phyloP scores from a whole-genome alignment of 441 rosid genomes.

The Erodium moschatum region DNA sequence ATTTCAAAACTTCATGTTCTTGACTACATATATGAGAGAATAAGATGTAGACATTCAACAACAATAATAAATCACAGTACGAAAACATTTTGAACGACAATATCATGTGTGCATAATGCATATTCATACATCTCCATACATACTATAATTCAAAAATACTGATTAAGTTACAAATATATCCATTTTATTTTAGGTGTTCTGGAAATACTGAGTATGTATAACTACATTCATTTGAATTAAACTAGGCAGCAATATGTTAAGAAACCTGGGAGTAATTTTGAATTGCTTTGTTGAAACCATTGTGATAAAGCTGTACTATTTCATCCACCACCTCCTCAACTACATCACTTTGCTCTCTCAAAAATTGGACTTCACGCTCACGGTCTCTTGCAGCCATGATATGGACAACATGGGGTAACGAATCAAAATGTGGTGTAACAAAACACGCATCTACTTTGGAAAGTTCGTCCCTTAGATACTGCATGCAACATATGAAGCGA shows the following conservation, averaged over 20 bases:
- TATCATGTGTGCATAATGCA: not conserved
- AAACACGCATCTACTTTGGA: constrained; percentile 71
- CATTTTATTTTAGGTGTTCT: not conserved
- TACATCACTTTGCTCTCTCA: constrained; percentile 86
- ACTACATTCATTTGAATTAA: not conserved
- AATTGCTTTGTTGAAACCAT: constrained; percentile 96
- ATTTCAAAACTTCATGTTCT: not conserved
- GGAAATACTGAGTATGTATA: not conserved
- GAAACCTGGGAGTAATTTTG: constrained; percentile 98
- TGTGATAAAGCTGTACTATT: constrained; percentile 90
- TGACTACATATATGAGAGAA: not conserved
- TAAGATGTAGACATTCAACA: not conserved
- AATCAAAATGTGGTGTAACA: constrained; percentile 89
- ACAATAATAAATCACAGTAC: not conserved
- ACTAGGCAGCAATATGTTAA: not conserved
- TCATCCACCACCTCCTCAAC: constrained; percentile 98
- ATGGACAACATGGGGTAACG: constrained; percentile 95
- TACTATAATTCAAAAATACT: not conserved
- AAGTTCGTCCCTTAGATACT: constrained; percentile 85
- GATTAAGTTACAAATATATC: not conserved
- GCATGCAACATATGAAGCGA: constrained; percentile 29
- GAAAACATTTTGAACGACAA: not conserved
- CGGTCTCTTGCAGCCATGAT: constrained; percentile 93
- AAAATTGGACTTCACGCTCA: constrained; percentile 57
- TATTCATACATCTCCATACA: constrained; percentile 1